Evolutionary conservation across 2,329 filamentous ascomycete genomes (phyloP).

Genomic region (Aspergillus nomiae): DNA sequence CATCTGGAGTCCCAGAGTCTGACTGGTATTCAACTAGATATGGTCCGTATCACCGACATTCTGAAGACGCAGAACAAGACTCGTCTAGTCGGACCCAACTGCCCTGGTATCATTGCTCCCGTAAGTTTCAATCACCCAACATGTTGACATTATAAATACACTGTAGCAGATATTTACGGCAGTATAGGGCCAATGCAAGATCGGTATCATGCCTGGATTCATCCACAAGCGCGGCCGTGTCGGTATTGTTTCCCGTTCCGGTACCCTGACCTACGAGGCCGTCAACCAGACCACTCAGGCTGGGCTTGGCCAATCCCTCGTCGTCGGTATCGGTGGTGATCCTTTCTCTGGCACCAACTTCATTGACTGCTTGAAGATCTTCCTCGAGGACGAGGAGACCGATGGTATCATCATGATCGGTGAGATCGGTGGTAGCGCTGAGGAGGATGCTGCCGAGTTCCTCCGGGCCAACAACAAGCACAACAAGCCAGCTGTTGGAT

Average conservation of each 20-base stretch:
- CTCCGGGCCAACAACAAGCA: slow-evolving; percentile 86
- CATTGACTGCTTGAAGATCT: slow-evolving; percentile 98
- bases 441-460: slow-evolving; percentile 98
- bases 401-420: slow-evolving; percentile 99
- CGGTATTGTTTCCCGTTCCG: slow-evolving; percentile 96
- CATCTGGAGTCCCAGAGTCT: slow-evolving; percentile 13
- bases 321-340: slow-evolving; percentile 97
- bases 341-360: slow-evolving; percentile 99
- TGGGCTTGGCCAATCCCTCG: slow-evolving; percentile 94
- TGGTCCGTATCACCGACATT: slow-evolving; percentile 98
- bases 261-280: slow-evolving; percentile 98
- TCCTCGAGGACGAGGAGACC: slow-evolving; percentile 92
- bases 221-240: slow-evolving; percentile 99
- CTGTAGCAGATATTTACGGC: slow-evolving; percentile 11
- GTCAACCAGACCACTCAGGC: slow-evolving; percentile 99
- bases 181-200: slow-evolving; percentile 89
- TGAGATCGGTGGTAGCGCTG: slow-evolving; percentile 95
- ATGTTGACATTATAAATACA: background rate
- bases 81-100: slow-evolving; percentile 94
- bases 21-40: slow-evolving; percentile 61
- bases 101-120: slow-evolving; percentile 91
- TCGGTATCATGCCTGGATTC: slow-evolving; percentile 99
- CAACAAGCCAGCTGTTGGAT: slow-evolving; percentile 95
- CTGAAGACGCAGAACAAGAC: slow-evolving; percentile 98
- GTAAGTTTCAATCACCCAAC: slow-evolving; percentile 43